Base-by-base conservation (phyloP, 345 rosid species). In the Camelina laxa region DNA sequence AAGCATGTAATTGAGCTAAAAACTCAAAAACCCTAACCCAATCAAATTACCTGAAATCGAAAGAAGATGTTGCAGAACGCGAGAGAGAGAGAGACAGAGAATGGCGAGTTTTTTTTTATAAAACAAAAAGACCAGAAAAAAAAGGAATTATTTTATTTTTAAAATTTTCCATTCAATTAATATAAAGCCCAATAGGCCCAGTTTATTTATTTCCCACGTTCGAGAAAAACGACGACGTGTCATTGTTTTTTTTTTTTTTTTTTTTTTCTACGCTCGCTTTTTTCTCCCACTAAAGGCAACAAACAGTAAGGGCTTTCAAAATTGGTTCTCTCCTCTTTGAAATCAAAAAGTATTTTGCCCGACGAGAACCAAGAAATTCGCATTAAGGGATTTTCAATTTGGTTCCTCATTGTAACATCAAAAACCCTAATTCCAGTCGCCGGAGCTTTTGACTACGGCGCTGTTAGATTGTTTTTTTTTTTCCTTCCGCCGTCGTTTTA, bases 31-130 rank as follows among this genome's bases (percentile, higher is more conserved):
- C 80, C 76, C 76, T 76, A 76, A 76, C 60, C 41, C 19, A 76
- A 57, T 62, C 51, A 72, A 72, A 59, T 72, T 69, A 78, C 81
- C 81, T 78, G 81, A 13, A 78, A 72, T 78, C 74, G 73, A 53
- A 33, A 67, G 73, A 60, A 7, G 65, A 71, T 31, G 69, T 3
- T 24, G 31, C 80, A 17, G 73, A 66, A 60, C 64, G 57, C 41
- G 36, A 77, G 62, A 77, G 21, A n/a, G 60, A 77, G 62, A 77
- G 21, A n/a, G 54, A 45, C 14, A 67, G 9, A 7, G 35, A 31
- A 7, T 10, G 62, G 7, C 30, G 45, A 66, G 58, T 13, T 12
- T 9, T 54, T 14, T 19, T 8, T 41, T 33, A 6, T 33, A 33
- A 33, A 33, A 27, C 30, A 4, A 12, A 41, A 41, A 41, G 14